Evolutionary conservation across 2,329 filamentous ascomycete genomes (phyloP), one percentile per base, ranked within the genome.

Genomic region (Neonectria magnoliae): DNA sequence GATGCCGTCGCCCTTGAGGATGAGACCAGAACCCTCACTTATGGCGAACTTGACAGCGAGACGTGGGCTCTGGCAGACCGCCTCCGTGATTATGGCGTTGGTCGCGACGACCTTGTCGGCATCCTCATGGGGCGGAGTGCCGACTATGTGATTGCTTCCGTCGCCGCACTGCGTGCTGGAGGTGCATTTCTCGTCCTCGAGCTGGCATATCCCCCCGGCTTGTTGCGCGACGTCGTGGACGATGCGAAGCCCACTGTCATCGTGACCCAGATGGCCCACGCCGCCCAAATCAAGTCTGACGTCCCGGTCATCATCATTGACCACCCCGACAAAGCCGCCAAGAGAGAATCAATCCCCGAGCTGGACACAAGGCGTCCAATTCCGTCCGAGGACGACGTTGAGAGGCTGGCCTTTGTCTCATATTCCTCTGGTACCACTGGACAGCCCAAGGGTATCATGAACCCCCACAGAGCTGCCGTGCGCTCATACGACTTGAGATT

Each of bases 111-210:
- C 69, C 84, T 93, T 18, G 92, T 94, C 33, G 92, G 92, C 57
- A 89, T 95, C 45, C 84, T 94, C 57, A 85, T 94, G 75, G 90
- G 88, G 60, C 88, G 92, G 59, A 93, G 91, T 76, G 91, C 91
- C 53, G 87, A 93, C 79, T 93, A 94, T 78, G 90, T 95, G 65
- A 89, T 94, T 77, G 89, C 91, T 16, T 93, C 90, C 74, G 82
- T 95, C 57, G 92, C 92, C 27, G 88, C 91, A n/a, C 85, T 94
- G 42, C 88, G 91, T 64, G 92, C 92, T 2, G 92, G 92, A 56
- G 92, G 92, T 58, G 92, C 92, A 2, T 95, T 94, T 75, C 83
- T 95, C 5, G 92, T 94, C 2, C 86, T 95, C 3, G 92, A 95
- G 79, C 83, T 93, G 53, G 92, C 92, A 3, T 94, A 94, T 68